These are phyloP conservation scores for Mucor velutinosus DNA, from an alignment of 371 early-diverging fungal genomes.

Conservation along the genomic window DNA sequence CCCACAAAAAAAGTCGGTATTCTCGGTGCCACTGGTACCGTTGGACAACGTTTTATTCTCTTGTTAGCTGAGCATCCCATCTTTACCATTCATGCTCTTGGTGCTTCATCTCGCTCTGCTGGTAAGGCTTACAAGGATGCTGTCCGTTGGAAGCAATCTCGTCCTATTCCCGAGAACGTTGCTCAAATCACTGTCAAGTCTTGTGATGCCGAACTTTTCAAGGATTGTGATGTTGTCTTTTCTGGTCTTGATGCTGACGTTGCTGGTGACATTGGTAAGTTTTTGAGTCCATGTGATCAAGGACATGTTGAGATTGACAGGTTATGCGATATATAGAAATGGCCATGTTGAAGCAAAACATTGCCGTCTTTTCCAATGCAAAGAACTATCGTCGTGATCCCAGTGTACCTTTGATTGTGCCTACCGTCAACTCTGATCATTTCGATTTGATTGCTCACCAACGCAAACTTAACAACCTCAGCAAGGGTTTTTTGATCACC, in stretches of 20 bases:
- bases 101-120: constrained; percentile 91
- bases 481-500: constrained; percentile 90
- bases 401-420: constrained; percentile 90
- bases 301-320: not conserved
- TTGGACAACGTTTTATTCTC: constrained; percentile 95
- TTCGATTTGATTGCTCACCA: constrained; percentile 81
- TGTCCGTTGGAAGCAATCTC: constrained; percentile 86
- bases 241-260: constrained; percentile 92
- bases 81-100: constrained; percentile 85
- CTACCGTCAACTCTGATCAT: constrained; percentile 88
- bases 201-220: constrained; percentile 79
- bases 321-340: constrained; percentile 48
- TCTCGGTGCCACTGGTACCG: constrained; percentile 97
- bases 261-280: constrained; percentile 87
- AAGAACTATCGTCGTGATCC: constrained; percentile 93
- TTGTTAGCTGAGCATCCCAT: constrained; percentile 86
- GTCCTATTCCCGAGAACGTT: constrained; percentile 71
- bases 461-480: constrained; percentile 59
- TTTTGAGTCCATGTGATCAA: not conserved
- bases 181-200: constrained; percentile 63
- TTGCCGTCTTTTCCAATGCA: constrained; percentile 94
- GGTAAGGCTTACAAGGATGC: constrained; percentile 83
- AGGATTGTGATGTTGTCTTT: constrained; percentile 87
- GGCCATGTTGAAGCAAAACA: constrained; percentile 80
- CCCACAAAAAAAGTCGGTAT: constrained; percentile 79